These are phyloP conservation scores for Kodamaea hsintzibuensis DNA, from an alignment of 805 yeast species.

Conservation along the genomic window DNA sequence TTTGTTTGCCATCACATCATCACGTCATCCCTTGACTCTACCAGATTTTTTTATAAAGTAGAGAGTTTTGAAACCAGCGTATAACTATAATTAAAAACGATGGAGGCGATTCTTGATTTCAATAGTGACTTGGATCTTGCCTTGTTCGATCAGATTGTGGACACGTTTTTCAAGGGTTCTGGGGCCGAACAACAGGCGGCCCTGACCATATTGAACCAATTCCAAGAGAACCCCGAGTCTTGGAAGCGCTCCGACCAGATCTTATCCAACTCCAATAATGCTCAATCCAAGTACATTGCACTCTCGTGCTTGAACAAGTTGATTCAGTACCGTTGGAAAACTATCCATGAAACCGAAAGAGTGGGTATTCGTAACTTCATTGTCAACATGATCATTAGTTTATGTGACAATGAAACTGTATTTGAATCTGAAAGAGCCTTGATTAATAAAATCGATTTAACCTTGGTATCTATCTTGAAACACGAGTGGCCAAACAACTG, in stretches of 20 bases:
- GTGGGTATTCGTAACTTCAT: constrained; percentile 91
- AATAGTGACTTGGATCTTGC: constrained; percentile 77
- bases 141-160: constrained; percentile 80
- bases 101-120: constrained; percentile 91
- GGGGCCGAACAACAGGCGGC: constrained; percentile 72
- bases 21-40: constrained; percentile 2
- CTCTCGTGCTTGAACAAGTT: constrained; percentile 85
- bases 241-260: constrained; percentile 95
- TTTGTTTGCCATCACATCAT: constrained; percentile 2
- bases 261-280: constrained; percentile 69
- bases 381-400: constrained; percentile 87
- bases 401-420: constrained; percentile 79
- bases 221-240: constrained; percentile 92
- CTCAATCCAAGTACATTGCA: constrained; percentile 92
- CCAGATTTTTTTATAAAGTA: background rate
- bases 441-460: constrained; percentile 89
- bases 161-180: constrained; percentile 76
- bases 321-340: constrained; percentile 91
- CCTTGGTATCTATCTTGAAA: constrained; percentile 89
- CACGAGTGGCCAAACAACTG: constrained; percentile 99
- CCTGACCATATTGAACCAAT: constrained; percentile 68
- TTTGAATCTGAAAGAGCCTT: constrained; percentile 76
- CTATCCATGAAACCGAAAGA: constrained; percentile 84
- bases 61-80: background rate
- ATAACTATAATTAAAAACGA: constrained; percentile 22